Evolutionary conservation across 139 green algal genomes (phyloP).

Genomic region (Coelastrella sp.): DNA sequence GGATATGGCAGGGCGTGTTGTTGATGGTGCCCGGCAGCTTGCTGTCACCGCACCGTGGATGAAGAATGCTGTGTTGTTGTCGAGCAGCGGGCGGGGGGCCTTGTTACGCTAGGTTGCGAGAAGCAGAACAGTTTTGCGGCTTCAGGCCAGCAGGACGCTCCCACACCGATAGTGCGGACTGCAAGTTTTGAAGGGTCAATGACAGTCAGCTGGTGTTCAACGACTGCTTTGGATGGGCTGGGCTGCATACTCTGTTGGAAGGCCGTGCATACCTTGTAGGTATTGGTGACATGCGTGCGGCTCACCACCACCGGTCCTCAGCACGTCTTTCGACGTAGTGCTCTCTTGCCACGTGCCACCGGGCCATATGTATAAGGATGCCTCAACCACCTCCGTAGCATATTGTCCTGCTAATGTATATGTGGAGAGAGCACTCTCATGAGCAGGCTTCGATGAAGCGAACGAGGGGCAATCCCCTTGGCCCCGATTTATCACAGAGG

Average conservation of each 20-base stretch:
- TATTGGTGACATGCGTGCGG: too few relatives aligned
- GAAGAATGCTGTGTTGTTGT: too few relatives aligned
- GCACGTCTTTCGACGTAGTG: not conserved
- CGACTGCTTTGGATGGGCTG: too few relatives aligned
- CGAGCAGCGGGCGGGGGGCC: too few relatives aligned
- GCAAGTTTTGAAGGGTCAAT: not conserved
- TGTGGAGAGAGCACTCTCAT: not conserved
- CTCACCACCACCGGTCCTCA: not conserved
- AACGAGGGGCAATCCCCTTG: not conserved
- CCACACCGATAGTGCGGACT: not conserved
- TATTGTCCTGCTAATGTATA: not conserved
- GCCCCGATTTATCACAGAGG: not conserved
- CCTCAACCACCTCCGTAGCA: not conserved
- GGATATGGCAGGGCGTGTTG: too few relatives aligned
- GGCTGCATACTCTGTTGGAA: too few relatives aligned
- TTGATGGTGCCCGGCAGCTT: too few relatives aligned
- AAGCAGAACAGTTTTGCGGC: not conserved
- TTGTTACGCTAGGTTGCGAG: too few relatives aligned
- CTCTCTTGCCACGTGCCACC: not conserved
- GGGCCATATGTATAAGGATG: not conserved
- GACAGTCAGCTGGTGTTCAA: not conserved
- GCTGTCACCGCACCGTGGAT: too few relatives aligned
- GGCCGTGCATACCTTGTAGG: too few relatives aligned
- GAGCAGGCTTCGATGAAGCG: constrained; percentile 1
- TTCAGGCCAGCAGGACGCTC: not conserved